Conservation (phyloP, 148 eudicot genomes). For the Cornus kousa region DNA sequence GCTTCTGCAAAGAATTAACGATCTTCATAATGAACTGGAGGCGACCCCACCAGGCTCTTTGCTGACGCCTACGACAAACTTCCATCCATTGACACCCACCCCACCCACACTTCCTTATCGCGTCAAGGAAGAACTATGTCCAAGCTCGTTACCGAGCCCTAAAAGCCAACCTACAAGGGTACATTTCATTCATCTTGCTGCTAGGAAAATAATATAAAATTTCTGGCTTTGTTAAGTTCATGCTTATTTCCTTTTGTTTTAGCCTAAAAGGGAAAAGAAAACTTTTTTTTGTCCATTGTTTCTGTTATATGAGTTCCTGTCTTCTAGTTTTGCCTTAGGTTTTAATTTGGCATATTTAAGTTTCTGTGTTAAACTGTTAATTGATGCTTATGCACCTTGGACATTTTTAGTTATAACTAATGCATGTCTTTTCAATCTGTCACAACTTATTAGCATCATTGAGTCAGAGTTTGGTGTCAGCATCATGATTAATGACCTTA, state of each 20-base stretch:
- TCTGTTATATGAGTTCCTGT: background rate
- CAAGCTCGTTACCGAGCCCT: constrained; percentile 44
- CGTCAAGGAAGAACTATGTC: constrained; percentile 60
- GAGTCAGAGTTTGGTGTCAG: background rate
- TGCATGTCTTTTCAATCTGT: background rate
- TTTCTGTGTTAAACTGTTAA: too few species aligned
- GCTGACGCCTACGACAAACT: constrained; percentile 32
- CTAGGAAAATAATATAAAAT: too few species aligned
- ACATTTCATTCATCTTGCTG: background rate
- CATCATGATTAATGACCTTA: background rate
- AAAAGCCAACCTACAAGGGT: constrained; percentile 58
- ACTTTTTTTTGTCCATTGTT: background rate
- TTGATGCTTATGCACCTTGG: background rate
- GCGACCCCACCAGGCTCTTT: constrained; percentile 42
- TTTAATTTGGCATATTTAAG: background rate
- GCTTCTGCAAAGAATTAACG: constrained; percentile 59
- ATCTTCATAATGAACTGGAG: constrained; percentile 72
- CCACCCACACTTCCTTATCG: constrained; percentile 47
- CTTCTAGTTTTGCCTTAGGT: background rate
- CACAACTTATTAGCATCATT: background rate
- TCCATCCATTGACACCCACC: constrained; percentile 44
- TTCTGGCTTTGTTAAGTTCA: background rate
- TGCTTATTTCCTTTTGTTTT: background rate
- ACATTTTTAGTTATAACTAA: background rate
- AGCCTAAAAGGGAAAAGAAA: background rate